Evolutionary conservation across 306 rosid genomes (phyloP).

Genomic region (Rubus parviflorus): DNA sequence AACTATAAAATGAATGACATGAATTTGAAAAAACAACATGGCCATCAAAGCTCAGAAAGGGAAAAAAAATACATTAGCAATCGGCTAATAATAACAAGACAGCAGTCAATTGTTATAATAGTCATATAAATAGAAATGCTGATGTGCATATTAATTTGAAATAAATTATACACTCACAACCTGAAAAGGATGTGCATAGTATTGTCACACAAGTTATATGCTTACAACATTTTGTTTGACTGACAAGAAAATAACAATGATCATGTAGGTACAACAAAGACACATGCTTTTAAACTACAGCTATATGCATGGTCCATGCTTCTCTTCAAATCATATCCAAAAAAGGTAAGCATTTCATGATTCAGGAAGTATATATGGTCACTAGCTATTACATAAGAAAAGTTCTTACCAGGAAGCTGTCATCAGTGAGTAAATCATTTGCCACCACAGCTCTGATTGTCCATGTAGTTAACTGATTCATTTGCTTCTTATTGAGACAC

Average conservation of each 20-base stretch:
- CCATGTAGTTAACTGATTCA: slow-evolving; percentile 69
- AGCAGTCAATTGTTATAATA: background rate
- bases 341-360: background rate
- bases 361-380: slow-evolving; percentile 12
- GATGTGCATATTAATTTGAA: background rate
- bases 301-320: background rate
- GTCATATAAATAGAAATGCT: background rate
- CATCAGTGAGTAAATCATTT: slow-evolving; percentile 79
- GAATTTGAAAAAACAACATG: no score
- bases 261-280: background rate
- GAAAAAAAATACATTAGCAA: background rate
- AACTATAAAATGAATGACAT: no score
- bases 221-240: background rate
- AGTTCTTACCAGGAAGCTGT: slow-evolving; percentile 83
- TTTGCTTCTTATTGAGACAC: slow-evolving; percentile 77
- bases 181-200: background rate
- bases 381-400: slow-evolving; percentile 10
- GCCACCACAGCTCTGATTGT: slow-evolving; percentile 66
- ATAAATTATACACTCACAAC: background rate
- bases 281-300: background rate
- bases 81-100: background rate
- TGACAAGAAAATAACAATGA: background rate
- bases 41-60: background rate
- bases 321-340: slow-evolving; percentile 23
- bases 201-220: background rate